Base-by-base conservation (phyloP, 768 basidiomycete genomes). In the Hirschioporus abietinus region DNA sequence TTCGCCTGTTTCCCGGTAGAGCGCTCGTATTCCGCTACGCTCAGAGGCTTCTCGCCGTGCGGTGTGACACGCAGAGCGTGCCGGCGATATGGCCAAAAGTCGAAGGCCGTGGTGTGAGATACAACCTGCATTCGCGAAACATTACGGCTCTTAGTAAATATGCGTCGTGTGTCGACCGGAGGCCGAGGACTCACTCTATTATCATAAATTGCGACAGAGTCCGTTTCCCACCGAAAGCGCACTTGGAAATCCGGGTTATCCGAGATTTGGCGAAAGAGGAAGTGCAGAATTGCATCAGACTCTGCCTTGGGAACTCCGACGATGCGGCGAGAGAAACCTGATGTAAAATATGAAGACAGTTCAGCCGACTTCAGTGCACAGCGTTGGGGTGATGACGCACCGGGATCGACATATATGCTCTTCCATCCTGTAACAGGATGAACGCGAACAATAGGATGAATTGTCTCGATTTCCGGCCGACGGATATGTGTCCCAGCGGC, bases 391-490 rank as follows among this genome's bases (percentile, higher is more conserved):
- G 30, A 30, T 30, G 8, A 30, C 30, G 30, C 30, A 20, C 92
- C 90, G 86, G 71, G 87, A 73, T 95, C 93, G 72, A 94, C 88
- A 71, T 88, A 93, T 68, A 95, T 77, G 67, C 86, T 87, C 82
- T 94, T 93, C 86, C 88, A 90, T 17, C 92, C 91, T 0, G 93
- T 95, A 1, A 83, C 88, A 23, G 93, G 92, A 74, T 94, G 89
- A 12, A 93, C 91, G 61, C 92, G 88, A 65, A 95, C 90, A 61
- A 95, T 79, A 20, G 92, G 93, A 74, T 94, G 93, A 35, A 90
- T 71, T 4, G 84, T 84, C 76, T 92, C 90, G 66, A 92, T 76
- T 64, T 84, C 82, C 66, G 89, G 79, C 57, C 92, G 82, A 30
- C 91, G 86, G 26, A 93, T 89, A 64, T 85, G 85, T 61, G 87